Percentiles rank a stretch among this genome's conserved stretches.
phyloP scores from a whole-genome alignment of 306 rosid species.

The Boehmeria nivea region DNA sequence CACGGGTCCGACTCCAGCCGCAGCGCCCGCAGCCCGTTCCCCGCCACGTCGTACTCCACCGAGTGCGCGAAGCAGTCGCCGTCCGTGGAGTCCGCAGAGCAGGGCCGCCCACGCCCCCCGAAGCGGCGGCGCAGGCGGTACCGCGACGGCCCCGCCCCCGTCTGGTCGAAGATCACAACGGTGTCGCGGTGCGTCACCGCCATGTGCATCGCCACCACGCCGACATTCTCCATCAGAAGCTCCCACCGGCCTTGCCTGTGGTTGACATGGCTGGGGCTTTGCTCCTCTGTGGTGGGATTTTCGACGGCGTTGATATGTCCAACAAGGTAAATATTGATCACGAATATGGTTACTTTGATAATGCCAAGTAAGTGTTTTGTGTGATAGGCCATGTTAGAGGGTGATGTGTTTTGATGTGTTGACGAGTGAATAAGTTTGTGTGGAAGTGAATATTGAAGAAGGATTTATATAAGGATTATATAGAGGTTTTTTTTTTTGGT shows the following conservation, averaged over 20 bases:
- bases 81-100: slow-evolving; percentile 25
- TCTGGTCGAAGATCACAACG: slow-evolving; percentile 65
- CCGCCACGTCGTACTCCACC: slow-evolving; percentile 55
- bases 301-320: slow-evolving; percentile 18
- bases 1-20: slow-evolving; percentile 57
- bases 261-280: neutral
- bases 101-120: slow-evolving; percentile 36
- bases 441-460: no score
- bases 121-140: slow-evolving; percentile 43
- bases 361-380: slow-evolving; percentile 4
- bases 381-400: slow-evolving; percentile 12
- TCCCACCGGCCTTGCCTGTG: slow-evolving; percentile 59
- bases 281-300: neutral
- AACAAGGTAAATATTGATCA: slow-evolving; percentile 22
- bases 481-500: no score
- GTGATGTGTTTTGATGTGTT: neutral
- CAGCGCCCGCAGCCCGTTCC: slow-evolving; percentile 51
- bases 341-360: slow-evolving; percentile 13
- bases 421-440: neutral
- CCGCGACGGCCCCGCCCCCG: slow-evolving; percentile 45
- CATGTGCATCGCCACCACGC: slow-evolving; percentile 79
- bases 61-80: slow-evolving; percentile 77
- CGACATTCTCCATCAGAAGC: slow-evolving; percentile 43
- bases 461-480: neutral
- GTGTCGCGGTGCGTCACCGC: slow-evolving; percentile 54